Evolutionary conservation across 1,284 basidiomycete species (phyloP).

Genomic region (Coniferiporia sulphurascens): DNA sequence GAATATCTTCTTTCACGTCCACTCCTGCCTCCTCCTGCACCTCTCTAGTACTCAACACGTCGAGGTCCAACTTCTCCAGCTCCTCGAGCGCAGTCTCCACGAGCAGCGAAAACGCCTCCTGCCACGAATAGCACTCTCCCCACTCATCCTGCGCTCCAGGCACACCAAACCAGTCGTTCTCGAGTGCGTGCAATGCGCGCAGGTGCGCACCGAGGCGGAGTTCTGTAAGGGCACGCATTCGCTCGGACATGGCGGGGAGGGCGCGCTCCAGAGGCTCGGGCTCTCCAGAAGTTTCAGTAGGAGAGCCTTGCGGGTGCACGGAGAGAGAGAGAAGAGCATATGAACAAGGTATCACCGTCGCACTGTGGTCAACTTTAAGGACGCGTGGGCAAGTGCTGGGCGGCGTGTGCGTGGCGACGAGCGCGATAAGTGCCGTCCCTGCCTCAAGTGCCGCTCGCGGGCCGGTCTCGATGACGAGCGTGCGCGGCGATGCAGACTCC

Average conservation of each 20-base stretch:
- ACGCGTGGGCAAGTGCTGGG: constrained; percentile 33
- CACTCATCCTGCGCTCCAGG: constrained; percentile 33
- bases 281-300: too few species aligned
- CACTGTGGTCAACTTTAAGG: constrained; percentile 36
- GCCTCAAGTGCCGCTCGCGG: background rate
- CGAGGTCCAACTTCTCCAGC: constrained; percentile 23
- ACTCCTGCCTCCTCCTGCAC: too few species aligned
- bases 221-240: constrained; percentile 28
- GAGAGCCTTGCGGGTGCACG: constrained; percentile 27
- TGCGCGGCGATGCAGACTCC: background rate
- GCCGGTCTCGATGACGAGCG: background rate
- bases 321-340: constrained; percentile 35
- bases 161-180: constrained; percentile 69
- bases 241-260: constrained; percentile 24
- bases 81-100: constrained; percentile 50
- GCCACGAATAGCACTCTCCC: constrained; percentile 56
- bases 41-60: constrained; percentile 19
- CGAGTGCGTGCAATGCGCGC: constrained; percentile 51
- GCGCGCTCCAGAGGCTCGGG: constrained; percentile 28
- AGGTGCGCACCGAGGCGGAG: constrained; percentile 55
- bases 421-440: background rate
- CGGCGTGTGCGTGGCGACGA: constrained; percentile 29
- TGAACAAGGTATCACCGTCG: constrained; percentile 33
- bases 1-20: constrained; percentile 11
- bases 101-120: constrained; percentile 58